Conservation (phyloP, 2,329 filamentous ascomycete genomes). For the Paraconiothyrium sp. region DNA sequence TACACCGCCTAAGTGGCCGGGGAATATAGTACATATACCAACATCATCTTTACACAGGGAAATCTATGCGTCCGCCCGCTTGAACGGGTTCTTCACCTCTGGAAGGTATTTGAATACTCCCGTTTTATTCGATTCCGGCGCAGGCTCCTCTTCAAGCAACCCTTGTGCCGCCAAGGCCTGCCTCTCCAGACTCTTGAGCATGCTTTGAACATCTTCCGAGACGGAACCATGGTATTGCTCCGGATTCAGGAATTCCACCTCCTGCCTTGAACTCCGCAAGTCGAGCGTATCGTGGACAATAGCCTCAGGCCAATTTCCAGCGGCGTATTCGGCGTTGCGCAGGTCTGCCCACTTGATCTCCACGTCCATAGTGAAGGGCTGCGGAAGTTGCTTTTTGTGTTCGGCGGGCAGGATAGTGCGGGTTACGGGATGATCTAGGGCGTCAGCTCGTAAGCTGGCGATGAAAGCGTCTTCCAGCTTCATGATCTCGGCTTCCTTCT, state of each 20-base stretch:
- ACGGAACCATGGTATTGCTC: conserved; percentile 34
- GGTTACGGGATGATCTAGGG: conserved; percentile 32
- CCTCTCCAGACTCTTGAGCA: conserved; percentile 25
- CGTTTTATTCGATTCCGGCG: conserved; percentile 20
- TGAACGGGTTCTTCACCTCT: conserved; percentile 30
- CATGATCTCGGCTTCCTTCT: conserved; percentile 23
- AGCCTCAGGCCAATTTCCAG: conserved; percentile 29
- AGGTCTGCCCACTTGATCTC: conserved; percentile 47
- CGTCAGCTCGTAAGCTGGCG: conserved; percentile 28
- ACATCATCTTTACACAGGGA: background rate
- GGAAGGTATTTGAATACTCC: conserved; percentile 28
- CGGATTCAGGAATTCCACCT: conserved; percentile 26
- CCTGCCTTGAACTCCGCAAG: conserved; percentile 24
- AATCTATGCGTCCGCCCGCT: conserved; percentile 25
- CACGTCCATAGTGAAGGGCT: conserved; percentile 38
- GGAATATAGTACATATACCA: conserved; percentile 13
- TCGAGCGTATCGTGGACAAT: conserved; percentile 35
- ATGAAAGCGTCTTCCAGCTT: conserved; percentile 35
- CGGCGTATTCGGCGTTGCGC: conserved; percentile 41
- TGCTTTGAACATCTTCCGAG: conserved; percentile 25
- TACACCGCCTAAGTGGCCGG: conserved; percentile 9
- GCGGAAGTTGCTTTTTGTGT: conserved; percentile 28
- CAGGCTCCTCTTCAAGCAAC: conserved; percentile 1
- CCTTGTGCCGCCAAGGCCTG: conserved; percentile 17
- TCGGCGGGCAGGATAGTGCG: conserved; percentile 36